A percentile compares a stretch with the other conserved stretches of the same genome.
Evolutionary conservation across 768 basidiomycete species (phyloP).

Genomic region (Auricularia auricula-judae): DNA sequence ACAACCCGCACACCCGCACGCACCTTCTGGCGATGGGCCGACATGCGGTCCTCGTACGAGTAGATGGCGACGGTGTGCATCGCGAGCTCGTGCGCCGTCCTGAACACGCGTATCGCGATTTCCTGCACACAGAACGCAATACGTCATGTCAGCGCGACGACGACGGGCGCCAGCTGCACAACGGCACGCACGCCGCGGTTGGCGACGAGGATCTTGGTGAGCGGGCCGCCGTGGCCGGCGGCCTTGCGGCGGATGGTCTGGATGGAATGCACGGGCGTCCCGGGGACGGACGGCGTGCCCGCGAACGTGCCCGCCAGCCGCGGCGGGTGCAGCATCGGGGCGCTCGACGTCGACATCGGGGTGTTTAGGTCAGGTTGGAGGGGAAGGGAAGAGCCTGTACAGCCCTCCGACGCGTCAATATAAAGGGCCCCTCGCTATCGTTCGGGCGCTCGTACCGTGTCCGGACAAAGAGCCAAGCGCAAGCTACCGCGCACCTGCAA

Average conservation of each 20-base stretch:
- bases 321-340: slow-evolving; percentile 47
- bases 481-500: too few relatives aligned
- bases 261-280: slow-evolving; percentile 83
- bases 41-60: slow-evolving; percentile 92
- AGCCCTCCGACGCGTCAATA: neutral
- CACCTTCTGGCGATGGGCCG: slow-evolving; percentile 96
- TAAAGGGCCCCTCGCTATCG: neutral
- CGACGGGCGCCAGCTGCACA: slow-evolving; percentile 7
- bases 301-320: slow-evolving; percentile 64
- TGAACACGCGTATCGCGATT: slow-evolving; percentile 98
- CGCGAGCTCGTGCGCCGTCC: slow-evolving; percentile 95
- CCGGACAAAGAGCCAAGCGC: too few relatives aligned
- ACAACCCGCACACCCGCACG: neutral
- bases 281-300: slow-evolving; percentile 62
- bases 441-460: too few relatives aligned
- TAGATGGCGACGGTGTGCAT: slow-evolving; percentile 99
- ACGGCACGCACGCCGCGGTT: slow-evolving; percentile 70
- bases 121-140: slow-evolving; percentile 42
- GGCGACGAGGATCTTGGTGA: slow-evolving; percentile 87
- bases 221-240: slow-evolving; percentile 79
- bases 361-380: neutral
- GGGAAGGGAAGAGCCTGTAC: too few relatives aligned
- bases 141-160: slow-evolving; percentile 1
- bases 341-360: neutral
- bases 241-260: slow-evolving; percentile 85